Base-by-base conservation (phyloP, 2,329 filamentous ascomycete genomes). In the Colletotrichum filicis region DNA sequence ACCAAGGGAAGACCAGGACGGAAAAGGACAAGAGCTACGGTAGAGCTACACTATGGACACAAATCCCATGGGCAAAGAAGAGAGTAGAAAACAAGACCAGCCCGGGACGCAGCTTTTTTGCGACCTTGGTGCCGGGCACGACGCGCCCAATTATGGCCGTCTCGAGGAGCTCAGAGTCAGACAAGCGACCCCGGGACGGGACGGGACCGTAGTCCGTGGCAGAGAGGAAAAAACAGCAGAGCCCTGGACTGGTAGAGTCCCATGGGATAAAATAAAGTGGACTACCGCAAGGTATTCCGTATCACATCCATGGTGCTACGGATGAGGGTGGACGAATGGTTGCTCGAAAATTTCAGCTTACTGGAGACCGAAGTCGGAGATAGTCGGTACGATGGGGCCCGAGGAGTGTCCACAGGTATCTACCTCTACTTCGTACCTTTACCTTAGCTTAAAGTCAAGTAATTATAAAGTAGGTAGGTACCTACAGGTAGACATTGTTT, bases 341-440 rank as follows among this genome's bases (percentile, higher is more conserved):
- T 28, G 46, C 46, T 57, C 49, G 66, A 59, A 71, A 73, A 71
- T 73, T 71, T 70, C 66, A 66, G 66, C 66, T 73, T 57, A 73
- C 71, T 71, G 61, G 71, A 60, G 66, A 61, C 71, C 71, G 71
- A 73, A 73, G 66, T 73, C 71, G 71, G 71, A 73, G 71, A 73
- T 64, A 73, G 19, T 73, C 71, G 66, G 71, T 71, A 73, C 66
- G 60, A 71, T 24, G 60, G 66, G 60, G 66, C 46, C 60, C 71
- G 71, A 73, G 65, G 58, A 59, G 57, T 62, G 64, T 66, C 16
- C 42, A 19, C 19, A n/a, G 16, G 28, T 32, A 16, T 42, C 6
- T 42, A 16, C 37, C 1, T 6, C 35, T 42, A 42, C 35, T 42
- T 12, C 35, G 35, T 42, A 16, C 35, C 35, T 6, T 42, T 19